phyloP scores from a whole-genome alignment of 2,329 filamentous ascomycete genomes.

The Hypoxylon sp. region DNA sequence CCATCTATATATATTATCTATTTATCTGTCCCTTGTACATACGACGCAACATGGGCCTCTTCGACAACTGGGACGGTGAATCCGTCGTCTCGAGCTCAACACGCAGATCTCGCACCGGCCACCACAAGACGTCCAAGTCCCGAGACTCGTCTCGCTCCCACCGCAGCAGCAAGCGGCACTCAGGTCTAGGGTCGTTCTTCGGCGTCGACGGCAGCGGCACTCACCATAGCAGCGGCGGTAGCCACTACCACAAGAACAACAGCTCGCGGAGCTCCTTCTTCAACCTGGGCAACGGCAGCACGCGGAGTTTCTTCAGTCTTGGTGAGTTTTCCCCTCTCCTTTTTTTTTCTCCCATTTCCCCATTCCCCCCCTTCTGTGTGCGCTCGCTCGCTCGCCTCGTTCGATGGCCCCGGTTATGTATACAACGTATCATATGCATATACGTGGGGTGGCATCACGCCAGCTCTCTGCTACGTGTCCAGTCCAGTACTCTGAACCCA shows the following conservation, averaged over 20 bases:
- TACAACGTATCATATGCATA: conserved; percentile 21
- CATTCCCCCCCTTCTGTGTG: conserved; percentile 1
- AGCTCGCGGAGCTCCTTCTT: conserved; percentile 52
- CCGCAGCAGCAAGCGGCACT: conserved; percentile 53
- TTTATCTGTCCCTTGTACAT: conserved; percentile 21
- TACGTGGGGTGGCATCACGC: conserved; percentile 2
- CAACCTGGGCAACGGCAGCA: conserved; percentile 53
- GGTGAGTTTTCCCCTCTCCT: conserved; percentile 43
- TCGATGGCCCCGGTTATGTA: conserved; percentile 13
- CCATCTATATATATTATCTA: conserved; percentile 24
- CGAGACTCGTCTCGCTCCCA: conserved; percentile 51
- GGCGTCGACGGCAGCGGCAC: conserved; percentile 30
- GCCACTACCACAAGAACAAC: conserved; percentile 49
- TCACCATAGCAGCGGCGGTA: conserved; percentile 32
- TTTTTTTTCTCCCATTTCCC: not conserved
- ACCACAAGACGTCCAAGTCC: conserved; percentile 38
- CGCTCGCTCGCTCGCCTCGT: conserved; percentile 10
- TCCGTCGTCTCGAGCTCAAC: conserved; percentile 53
- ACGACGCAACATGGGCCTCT: conserved; percentile 51
- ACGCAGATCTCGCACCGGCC: conserved; percentile 46
- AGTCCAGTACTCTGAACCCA: no score
- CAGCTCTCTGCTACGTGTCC: not conserved
- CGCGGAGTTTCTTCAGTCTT: conserved; percentile 53
- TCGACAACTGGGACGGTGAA: conserved; percentile 54
- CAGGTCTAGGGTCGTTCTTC: conserved; percentile 42